Evolutionary conservation across 2,329 filamentous ascomycete species (phyloP).

Genomic region (Pseudopyricularia javanii): DNA sequence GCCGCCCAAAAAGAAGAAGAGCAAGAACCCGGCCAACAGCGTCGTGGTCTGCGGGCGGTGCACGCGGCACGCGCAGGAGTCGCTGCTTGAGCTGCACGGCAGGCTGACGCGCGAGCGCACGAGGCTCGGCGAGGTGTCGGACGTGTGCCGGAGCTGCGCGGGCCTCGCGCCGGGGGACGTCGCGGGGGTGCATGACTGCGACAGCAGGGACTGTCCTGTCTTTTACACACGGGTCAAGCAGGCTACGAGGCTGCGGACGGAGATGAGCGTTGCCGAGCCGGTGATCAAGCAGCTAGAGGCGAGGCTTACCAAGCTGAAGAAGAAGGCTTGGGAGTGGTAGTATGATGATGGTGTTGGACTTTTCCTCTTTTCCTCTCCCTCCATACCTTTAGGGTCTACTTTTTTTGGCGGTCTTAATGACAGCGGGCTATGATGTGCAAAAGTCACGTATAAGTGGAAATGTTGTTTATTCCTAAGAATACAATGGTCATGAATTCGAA

Average conservation of each 20-base stretch:
- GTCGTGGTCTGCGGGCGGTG: conserved; percentile 46
- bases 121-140: conserved; percentile 49
- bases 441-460: background rate
- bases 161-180: conserved; percentile 61
- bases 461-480: background rate
- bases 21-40: conserved; percentile 4
- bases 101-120: conserved; percentile 52
- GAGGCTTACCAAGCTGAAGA: conserved; percentile 9
- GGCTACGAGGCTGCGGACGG: conserved; percentile 28
- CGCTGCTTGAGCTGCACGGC: conserved; percentile 51
- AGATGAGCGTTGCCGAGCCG: conserved; percentile 22
- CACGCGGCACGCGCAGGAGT: conserved; percentile 36
- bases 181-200: conserved; percentile 50
- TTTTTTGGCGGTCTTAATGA: background rate
- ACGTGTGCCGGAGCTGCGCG: conserved; percentile 71
- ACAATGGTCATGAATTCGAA: no score
- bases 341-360: background rate
- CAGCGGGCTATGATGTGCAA: background rate
- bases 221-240: conserved; percentile 71
- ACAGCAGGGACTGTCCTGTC: conserved; percentile 84
- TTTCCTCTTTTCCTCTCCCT: background rate
- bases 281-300: conserved; percentile 20
- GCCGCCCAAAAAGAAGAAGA: background rate
- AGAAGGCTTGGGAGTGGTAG: conserved; percentile 19
- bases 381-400: no score